Percentiles rank a stretch among this genome's conserved stretches.
Conservation (phyloP, 805 yeast genomes). For the Schwanniomyces sp. region DNA sequence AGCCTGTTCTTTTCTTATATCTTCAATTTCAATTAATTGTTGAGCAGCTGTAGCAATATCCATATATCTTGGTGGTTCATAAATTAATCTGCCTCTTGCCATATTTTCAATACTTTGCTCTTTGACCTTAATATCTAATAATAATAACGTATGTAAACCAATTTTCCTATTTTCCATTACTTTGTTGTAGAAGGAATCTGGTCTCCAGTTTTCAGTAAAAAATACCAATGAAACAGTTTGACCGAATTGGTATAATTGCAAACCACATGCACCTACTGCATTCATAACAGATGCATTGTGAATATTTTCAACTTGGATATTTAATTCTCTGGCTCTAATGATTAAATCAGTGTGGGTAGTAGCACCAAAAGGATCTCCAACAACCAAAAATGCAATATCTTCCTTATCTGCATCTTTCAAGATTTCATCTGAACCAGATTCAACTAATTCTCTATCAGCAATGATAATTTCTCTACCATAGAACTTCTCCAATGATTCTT, state of each 20-base stretch:
- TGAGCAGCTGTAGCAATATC: conserved; percentile 83
- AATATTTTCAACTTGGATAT: conserved; percentile 74
- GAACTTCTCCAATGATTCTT: conserved; percentile 70
- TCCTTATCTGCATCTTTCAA: conserved; percentile 72
- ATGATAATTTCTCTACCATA: conserved; percentile 83
- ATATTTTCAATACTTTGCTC: conserved; percentile 94
- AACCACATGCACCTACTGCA: conserved; percentile 97
- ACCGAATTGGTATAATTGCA: conserved; percentile 92
- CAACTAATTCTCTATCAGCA: conserved; percentile 95
- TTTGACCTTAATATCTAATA: conserved; percentile 92
- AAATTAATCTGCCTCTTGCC: conserved; percentile 87
- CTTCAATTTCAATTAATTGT: conserved; percentile 88
- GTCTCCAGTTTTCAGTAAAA: conserved; percentile 94
- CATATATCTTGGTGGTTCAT: conserved; percentile 98
- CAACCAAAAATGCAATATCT: conserved; percentile 92
- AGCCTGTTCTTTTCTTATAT: conserved; percentile 68
- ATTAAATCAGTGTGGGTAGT: conserved; percentile 96
- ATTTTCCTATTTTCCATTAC: conserved; percentile 84
- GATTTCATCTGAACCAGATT: conserved; percentile 81
- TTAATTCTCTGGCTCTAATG: conserved; percentile 83
- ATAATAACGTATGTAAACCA: conserved; percentile 86
- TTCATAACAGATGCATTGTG: conserved; percentile 98
- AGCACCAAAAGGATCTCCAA: conserved; percentile 98
- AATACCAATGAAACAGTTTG: conserved; percentile 97
- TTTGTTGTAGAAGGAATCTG: conserved; percentile 91